Evolutionary conservation across 2,329 filamentous ascomycete genomes (phyloP).

Genomic region (Calonectria naviculata): DNA sequence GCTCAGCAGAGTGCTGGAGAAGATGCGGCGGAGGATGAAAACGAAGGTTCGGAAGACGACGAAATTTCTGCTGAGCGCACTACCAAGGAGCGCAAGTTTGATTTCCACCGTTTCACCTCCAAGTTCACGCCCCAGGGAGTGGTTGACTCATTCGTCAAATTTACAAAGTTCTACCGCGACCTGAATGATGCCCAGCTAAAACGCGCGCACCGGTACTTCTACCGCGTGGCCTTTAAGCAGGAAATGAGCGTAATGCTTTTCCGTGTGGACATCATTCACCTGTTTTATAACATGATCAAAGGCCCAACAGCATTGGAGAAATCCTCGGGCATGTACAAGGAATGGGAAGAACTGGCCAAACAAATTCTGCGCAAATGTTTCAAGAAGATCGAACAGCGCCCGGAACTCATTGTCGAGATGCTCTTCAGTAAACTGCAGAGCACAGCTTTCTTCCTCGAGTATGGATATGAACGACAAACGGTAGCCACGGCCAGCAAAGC

Average conservation of each 20-base stretch:
- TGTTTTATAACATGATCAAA: constrained; percentile 93
- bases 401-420: constrained; percentile 89
- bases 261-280: constrained; percentile 87
- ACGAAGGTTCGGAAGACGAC: constrained; percentile 79
- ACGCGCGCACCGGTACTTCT: constrained; percentile 92
- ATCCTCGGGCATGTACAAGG: constrained; percentile 75
- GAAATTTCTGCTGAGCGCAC: constrained; percentile 75
- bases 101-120: constrained; percentile 85
- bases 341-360: constrained; percentile 91
- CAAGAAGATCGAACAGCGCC: constrained; percentile 86
- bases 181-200: constrained; percentile 85
- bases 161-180: constrained; percentile 84
- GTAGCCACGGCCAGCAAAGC: constrained; percentile 69
- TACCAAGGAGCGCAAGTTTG: constrained; percentile 89
- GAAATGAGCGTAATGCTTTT: constrained; percentile 90
- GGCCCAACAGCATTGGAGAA: constrained; percentile 82
- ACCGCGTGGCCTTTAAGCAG: constrained; percentile 94
- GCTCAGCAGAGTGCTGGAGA: constrained; percentile 53
- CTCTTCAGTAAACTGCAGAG: constrained; percentile 91
- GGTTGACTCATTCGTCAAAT: constrained; percentile 87
- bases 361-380: constrained; percentile 86
- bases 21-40: constrained; percentile 66
- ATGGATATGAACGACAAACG: constrained; percentile 88
- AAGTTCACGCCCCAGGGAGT: constrained; percentile 87
- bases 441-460: constrained; percentile 89